Percentiles rank a stretch among this genome's conserved stretches.
Conservation (phyloP, 768 basidiomycete genomes). For the Pleurotus salmoneostramineus region DNA sequence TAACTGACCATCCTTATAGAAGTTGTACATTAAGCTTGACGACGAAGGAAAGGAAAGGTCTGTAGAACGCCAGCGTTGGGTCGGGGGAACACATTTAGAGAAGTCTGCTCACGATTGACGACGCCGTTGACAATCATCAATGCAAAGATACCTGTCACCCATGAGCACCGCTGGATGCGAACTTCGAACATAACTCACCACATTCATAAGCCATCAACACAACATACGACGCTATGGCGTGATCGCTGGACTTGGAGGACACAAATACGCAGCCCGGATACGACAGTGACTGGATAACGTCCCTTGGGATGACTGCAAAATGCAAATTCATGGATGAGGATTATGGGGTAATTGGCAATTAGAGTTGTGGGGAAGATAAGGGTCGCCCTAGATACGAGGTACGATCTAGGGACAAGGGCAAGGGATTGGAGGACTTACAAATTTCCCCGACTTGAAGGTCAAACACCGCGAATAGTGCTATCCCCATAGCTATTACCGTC, state of each 20-base stretch:
- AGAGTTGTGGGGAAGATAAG: neutral
- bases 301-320: neutral
- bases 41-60: neutral
- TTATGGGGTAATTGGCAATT: neutral
- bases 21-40: neutral
- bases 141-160: neutral
- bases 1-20: conserved; percentile 3
- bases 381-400: too few species aligned
- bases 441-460: too few species aligned
- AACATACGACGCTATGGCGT: neutral
- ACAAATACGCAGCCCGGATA: conserved; percentile 1
- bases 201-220: conserved; percentile 2
- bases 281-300: neutral
- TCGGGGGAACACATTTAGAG: neutral
- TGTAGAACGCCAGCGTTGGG: neutral
- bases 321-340: neutral
- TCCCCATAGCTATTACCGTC: too few species aligned
- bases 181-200: neutral
- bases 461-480: too few species aligned
- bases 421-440: too few species aligned
- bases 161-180: neutral
- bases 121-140: conserved; percentile 3
- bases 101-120: neutral
- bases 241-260: neutral
- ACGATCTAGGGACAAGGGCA: too few species aligned